These are phyloP conservation scores for Pythium utonaiense DNA, from an alignment of 352 stramenopile genomes.

Conservation along the genomic window DNA sequence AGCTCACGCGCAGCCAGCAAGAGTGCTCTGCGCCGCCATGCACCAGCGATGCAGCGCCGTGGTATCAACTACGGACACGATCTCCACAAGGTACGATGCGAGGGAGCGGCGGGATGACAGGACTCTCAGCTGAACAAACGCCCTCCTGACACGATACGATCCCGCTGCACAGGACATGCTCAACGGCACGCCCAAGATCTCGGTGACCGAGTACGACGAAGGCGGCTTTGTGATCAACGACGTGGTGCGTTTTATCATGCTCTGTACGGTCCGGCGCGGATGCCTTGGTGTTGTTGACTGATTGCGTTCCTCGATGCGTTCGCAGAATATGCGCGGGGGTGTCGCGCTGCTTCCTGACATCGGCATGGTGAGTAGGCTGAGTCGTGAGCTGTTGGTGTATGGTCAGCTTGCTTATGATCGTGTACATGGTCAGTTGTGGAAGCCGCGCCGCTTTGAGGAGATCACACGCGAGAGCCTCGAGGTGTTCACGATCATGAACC, in stretches of 20 bases:
- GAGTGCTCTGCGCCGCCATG: constrained; percentile 8
- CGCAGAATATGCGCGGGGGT: constrained; percentile 76
- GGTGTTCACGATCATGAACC: constrained; percentile 75
- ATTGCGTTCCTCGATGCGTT: not conserved
- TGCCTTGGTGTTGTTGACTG: not conserved
- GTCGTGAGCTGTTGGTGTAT: too few species aligned
- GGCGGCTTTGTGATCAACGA: constrained; percentile 84
- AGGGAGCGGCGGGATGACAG: too few species aligned
- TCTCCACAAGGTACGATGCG: constrained; percentile 56
- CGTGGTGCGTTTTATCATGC: constrained; percentile 43
- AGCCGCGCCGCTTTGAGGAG: constrained; percentile 69
- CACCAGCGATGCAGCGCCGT: constrained; percentile 27
- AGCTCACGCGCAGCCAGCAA: not conserved
- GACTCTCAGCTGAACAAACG: too few species aligned
- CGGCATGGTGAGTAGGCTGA: constrained; percentile 55
- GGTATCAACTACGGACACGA: constrained; percentile 84
- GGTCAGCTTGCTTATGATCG: not conserved
- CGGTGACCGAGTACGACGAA: constrained; percentile 82
- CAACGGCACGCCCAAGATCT: constrained; percentile 71
- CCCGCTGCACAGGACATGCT: constrained; percentile 68
- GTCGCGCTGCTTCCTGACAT: constrained; percentile 72
- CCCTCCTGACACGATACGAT: not conserved
- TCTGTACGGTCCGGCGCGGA: too few species aligned
- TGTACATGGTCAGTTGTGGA: constrained; percentile 56
- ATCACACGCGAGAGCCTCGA: constrained; percentile 73